Evolutionary conservation across 2,329 filamentous ascomycete genomes (phyloP).

Genomic region (Fusarium cicatricum): DNA sequence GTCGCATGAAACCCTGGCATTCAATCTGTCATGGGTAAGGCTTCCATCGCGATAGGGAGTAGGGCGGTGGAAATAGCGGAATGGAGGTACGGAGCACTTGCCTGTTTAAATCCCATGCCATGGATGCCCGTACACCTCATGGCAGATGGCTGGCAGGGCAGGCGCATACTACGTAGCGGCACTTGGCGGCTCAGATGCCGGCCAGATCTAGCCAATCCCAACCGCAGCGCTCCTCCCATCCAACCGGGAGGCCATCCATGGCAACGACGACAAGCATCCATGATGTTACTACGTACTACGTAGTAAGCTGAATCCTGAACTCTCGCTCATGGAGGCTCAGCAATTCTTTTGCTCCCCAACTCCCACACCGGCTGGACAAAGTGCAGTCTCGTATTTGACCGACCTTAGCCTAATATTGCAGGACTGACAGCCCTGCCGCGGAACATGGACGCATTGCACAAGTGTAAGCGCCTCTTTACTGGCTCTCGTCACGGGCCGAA

Average conservation of each 20-base stretch:
- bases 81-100: constrained; percentile 1
- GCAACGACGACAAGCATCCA: constrained; percentile 10
- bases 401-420: not conserved
- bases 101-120: too few species aligned
- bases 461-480: not conserved
- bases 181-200: constrained; percentile 31
- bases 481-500: not conserved
- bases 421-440: constrained; percentile 5
- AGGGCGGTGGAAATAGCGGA: not conserved
- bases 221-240: constrained; percentile 14
- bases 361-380: constrained; percentile 13
- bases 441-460: constrained; percentile 3
- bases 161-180: constrained; percentile 3
- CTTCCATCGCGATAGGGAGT: not conserved
- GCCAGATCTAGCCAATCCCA: constrained; percentile 30
- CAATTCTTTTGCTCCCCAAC: too few species aligned
- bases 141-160: constrained; percentile 3
- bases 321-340: constrained; percentile 11
- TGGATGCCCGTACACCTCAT: too few species aligned
- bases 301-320: constrained; percentile 5
- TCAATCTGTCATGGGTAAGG: constrained; percentile 8
- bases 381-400: not conserved
- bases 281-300: too few species aligned
- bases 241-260: constrained; percentile 4
- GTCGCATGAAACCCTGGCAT: not conserved